Evolutionary conservation across 305 asterid genomes (phyloP).

Genomic region (Fraxinus xanthoxyloides): DNA sequence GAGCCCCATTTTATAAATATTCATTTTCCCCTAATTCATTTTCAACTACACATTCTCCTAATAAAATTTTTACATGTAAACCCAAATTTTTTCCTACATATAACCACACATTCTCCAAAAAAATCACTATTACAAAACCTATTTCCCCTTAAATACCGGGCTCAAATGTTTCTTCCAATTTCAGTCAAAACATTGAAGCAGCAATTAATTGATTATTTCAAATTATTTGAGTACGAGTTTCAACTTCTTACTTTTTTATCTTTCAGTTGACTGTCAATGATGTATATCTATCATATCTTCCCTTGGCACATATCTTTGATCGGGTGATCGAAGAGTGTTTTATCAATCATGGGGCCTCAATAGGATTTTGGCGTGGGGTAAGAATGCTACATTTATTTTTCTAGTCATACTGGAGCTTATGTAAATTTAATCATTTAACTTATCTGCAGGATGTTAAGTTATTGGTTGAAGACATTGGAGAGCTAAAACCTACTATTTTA

Average conservation of each 20-base stretch:
- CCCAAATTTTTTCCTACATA: background rate
- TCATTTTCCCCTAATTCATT: background rate
- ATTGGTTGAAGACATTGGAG: conserved; percentile 80
- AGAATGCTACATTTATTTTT: conserved; percentile 22
- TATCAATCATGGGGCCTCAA: conserved; percentile 41
- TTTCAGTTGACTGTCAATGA: conserved; percentile 36
- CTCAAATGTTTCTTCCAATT: background rate
- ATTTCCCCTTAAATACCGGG: background rate
- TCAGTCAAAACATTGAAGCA: background rate
- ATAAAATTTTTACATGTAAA: background rate
- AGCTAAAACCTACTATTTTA: conserved; percentile 81
- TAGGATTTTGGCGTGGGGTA: conserved; percentile 62
- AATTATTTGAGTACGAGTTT: background rate
- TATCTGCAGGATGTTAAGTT: conserved; percentile 77
- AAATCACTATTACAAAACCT: background rate
- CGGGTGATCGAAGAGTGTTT: conserved; percentile 45
- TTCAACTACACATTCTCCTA: background rate
- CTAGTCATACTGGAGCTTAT: background rate
- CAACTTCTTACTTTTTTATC: background rate
- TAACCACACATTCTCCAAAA: background rate
- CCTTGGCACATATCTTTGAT: conserved; percentile 50
- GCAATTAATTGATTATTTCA: background rate
- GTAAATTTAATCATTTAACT: conserved; percentile 9
- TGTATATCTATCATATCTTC: conserved; percentile 45
- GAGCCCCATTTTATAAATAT: background rate